phyloP scores from a whole-genome alignment of 352 stramenopile species.

The Phytophthora sansomeana region DNA sequence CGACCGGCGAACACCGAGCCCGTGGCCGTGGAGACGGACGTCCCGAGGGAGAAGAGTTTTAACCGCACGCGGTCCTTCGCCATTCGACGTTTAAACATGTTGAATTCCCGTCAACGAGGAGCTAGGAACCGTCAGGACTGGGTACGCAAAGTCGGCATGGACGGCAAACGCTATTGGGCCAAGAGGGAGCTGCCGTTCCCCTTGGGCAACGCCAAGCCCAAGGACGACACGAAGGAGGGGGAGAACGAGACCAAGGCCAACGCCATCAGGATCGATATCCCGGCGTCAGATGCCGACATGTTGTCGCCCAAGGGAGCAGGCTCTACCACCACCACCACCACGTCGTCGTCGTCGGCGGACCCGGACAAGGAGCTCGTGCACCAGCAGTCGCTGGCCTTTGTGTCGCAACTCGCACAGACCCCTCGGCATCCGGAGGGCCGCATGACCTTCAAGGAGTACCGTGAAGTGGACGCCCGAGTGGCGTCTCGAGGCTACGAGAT shows the following conservation, averaged over 20 bases:
- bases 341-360: conserved; percentile 23
- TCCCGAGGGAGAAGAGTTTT: conserved; percentile 68
- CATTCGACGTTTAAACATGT: conserved; percentile 89
- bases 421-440: conserved; percentile 81
- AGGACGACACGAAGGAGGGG: conserved; percentile 21
- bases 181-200: conserved; percentile 72
- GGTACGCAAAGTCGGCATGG: conserved; percentile 82
- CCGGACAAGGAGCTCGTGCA: conserved; percentile 75
- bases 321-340: conserved; percentile 19
- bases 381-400: conserved; percentile 86
- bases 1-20: conserved; percentile 36
- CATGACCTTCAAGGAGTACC: conserved; percentile 91
- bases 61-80: conserved; percentile 89
- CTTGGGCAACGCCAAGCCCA: conserved; percentile 44
- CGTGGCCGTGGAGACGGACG: conserved; percentile 54
- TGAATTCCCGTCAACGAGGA: conserved; percentile 82
- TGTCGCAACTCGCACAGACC: conserved; percentile 86
- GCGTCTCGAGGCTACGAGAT: conserved; percentile 90
- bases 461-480: conserved; percentile 86
- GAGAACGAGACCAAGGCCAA: conserved; percentile 18
- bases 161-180: conserved; percentile 88
- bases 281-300: conserved; percentile 51
- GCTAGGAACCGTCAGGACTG: conserved; percentile 85
- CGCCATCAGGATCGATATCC: conserved; percentile 52
- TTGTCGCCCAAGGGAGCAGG: conserved; percentile 40